These are phyloP conservation scores for Cadophora malorum DNA, from an alignment of 2,329 filamentous ascomycete genomes.

Conservation along the genomic window DNA sequence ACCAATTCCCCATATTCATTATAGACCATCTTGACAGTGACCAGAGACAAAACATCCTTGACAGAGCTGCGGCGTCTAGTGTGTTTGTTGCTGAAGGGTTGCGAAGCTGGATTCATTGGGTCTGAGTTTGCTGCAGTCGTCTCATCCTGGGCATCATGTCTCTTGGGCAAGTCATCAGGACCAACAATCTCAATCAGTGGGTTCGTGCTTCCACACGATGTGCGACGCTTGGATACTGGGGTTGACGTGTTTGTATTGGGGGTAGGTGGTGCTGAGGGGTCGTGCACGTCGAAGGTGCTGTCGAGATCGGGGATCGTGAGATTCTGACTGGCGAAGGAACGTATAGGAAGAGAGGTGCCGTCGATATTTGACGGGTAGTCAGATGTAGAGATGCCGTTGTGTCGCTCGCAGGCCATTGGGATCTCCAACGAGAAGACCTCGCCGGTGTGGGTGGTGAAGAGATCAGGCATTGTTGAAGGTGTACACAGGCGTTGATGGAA, in stretches of 20 bases:
- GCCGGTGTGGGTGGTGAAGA: slow-evolving; percentile 13
- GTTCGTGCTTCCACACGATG: slow-evolving; percentile 23
- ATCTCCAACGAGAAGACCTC: slow-evolving; percentile 7
- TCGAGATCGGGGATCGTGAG: not conserved
- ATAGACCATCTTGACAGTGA: slow-evolving; percentile 38
- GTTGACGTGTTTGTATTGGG: not conserved
- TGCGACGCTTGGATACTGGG: not conserved
- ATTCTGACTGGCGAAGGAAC: not conserved
- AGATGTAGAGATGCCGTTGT: not conserved
- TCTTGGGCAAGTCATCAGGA: slow-evolving; percentile 19
- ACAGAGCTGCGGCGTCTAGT: not conserved
- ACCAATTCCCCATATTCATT: slow-evolving; percentile 44
- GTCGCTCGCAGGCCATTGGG: not conserved
- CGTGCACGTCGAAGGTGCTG: slow-evolving; percentile 7
- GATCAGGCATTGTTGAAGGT: not conserved
- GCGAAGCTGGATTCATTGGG: not conserved
- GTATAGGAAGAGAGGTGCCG: not conserved
- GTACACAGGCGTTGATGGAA: not conserved
- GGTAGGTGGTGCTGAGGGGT: not conserved
- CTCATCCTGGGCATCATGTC: not conserved
- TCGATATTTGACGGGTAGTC: not conserved
- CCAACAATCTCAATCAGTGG: slow-evolving; percentile 27
- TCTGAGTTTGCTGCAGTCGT: not conserved
- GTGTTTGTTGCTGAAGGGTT: not conserved
- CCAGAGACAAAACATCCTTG: slow-evolving; percentile 12